phyloP scores from a whole-genome alignment of 768 basidiomycete species.

The Melanogaster broomeanus region DNA sequence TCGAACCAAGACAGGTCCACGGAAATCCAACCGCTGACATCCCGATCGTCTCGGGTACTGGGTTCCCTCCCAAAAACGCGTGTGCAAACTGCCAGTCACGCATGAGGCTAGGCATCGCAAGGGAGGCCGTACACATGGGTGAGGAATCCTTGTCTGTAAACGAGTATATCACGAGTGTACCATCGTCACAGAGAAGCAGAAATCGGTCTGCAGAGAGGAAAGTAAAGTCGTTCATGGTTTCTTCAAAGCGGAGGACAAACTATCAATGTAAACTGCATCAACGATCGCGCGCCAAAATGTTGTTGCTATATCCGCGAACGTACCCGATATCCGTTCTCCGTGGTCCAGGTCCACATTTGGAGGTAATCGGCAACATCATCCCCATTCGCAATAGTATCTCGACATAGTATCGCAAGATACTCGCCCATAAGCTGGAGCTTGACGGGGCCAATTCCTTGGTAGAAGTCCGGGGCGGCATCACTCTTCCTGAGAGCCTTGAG shows the following conservation, averaged over 20 bases:
- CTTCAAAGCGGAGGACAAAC: slow-evolving; percentile 42
- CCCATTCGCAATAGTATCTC: slow-evolving; percentile 30
- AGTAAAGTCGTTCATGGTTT: slow-evolving; percentile 55
- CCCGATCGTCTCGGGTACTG: slow-evolving; percentile 38
- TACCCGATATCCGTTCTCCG: slow-evolving; percentile 37
- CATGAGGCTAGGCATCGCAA: slow-evolving; percentile 45
- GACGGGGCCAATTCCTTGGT: slow-evolving; percentile 31
- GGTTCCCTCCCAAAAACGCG: slow-evolving; percentile 55
- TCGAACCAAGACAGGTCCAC: neutral
- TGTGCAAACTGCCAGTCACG: slow-evolving; percentile 53
- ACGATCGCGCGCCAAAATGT: neutral
- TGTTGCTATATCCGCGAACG: slow-evolving; percentile 11
- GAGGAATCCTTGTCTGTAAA: slow-evolving; percentile 34
- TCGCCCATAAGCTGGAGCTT: slow-evolving; percentile 49
- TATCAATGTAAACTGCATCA: slow-evolving; percentile 15
- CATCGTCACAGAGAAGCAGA: slow-evolving; percentile 47
- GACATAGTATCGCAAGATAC: slow-evolving; percentile 50
- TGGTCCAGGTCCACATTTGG: slow-evolving; percentile 54
- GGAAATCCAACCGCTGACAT: neutral
- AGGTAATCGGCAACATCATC: slow-evolving; percentile 44
- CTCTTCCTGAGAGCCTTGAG: slow-evolving; percentile 14
- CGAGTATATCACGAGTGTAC: slow-evolving; percentile 49
- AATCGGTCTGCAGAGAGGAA: slow-evolving; percentile 48
- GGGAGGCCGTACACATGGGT: slow-evolving; percentile 39
- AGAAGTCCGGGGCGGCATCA: neutral